A percentile compares a stretch with the other conserved stretches of the same genome.
These are phyloP conservation scores for Venturia pyrina DNA, from an alignment of 2,329 filamentous ascomycete genomes.

Conservation along the genomic window DNA sequence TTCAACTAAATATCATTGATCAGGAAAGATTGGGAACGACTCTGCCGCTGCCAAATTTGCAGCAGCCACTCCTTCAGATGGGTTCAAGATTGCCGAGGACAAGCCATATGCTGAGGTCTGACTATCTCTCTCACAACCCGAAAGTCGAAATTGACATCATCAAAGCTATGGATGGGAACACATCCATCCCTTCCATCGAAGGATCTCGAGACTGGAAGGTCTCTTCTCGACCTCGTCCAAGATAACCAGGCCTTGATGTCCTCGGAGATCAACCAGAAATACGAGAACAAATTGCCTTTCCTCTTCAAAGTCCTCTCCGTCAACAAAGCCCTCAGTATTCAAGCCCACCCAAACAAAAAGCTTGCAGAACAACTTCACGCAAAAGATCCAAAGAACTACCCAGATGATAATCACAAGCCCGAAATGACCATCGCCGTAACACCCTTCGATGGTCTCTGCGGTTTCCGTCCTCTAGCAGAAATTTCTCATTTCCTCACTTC, in stretches of 20 bases:
- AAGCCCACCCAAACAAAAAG: constrained; percentile 93
- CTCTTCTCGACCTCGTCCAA: constrained; percentile 75
- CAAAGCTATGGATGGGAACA: constrained; percentile 95
- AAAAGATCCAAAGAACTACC: constrained; percentile 85
- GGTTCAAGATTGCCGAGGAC: constrained; percentile 69
- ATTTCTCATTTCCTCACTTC: constrained; percentile 73
- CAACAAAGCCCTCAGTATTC: constrained; percentile 90
- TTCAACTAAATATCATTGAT: constrained; percentile 20
- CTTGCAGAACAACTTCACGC: constrained; percentile 81
- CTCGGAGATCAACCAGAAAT: constrained; percentile 59
- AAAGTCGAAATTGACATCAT: constrained; percentile 16
- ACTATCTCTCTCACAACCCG: background rate
- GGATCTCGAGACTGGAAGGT: constrained; percentile 72
- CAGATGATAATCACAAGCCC: constrained; percentile 97
- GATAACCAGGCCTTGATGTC: constrained; percentile 81
- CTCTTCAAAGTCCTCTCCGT: constrained; percentile 97
- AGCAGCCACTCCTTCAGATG: constrained; percentile 65
- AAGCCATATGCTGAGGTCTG: constrained; percentile 88
- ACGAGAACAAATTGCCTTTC: constrained; percentile 78
- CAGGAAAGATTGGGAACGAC: constrained; percentile 74
- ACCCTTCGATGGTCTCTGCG: constrained; percentile 89
- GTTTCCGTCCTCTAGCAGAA: constrained; percentile 80
- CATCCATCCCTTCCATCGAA: constrained; percentile 93
- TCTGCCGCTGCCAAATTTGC: constrained; percentile 88
- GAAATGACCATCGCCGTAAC: constrained; percentile 99